Conservation (phyloP, 2,329 filamentous ascomycete species). For the Xylaria sp. region DNA sequence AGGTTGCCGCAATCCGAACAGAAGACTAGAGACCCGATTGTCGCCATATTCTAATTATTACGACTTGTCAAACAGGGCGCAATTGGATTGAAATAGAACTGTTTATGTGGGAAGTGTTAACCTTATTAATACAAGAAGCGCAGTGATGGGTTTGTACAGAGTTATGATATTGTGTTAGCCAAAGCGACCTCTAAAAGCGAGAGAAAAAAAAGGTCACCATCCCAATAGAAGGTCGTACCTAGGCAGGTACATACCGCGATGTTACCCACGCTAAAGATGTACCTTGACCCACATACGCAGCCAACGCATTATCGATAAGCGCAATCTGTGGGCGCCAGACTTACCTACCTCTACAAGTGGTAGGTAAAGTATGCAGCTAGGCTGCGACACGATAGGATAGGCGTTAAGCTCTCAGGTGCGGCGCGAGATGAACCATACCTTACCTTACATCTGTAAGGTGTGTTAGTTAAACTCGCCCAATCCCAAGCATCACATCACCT, state of each 20-base stretch:
- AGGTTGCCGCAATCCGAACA: slow-evolving; percentile 94
- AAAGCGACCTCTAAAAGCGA: background rate
- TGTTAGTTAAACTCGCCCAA: background rate
- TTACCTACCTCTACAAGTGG: background rate
- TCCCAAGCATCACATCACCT: too few relatives aligned
- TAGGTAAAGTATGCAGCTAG: background rate
- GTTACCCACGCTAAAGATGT: background rate
- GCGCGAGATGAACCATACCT: slow-evolving; percentile 15
- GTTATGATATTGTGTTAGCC: background rate
- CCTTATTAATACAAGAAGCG: background rate
- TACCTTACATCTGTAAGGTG: background rate
- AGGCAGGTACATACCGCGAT: background rate
- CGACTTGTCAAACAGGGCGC: too few relatives aligned
- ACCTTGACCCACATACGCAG: background rate
- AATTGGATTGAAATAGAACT: background rate
- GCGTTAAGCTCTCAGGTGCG: slow-evolving; percentile 35
- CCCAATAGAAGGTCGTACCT: background rate
- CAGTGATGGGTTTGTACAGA: background rate
- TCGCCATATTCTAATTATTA: slow-evolving; percentile 72
- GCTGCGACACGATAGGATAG: background rate
- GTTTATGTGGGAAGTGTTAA: slow-evolving; percentile 1
- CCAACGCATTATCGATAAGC: slow-evolving; percentile 29
- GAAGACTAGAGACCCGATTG: slow-evolving; percentile 91
- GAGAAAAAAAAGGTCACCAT: slow-evolving; percentile 22
- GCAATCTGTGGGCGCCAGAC: background rate